A percentile compares a stretch with the other conserved stretches of the same genome.
These are phyloP conservation scores for Candida tropicalis DNA, from an alignment of 1,139 yeast genomes.

Conservation along the genomic window DNA sequence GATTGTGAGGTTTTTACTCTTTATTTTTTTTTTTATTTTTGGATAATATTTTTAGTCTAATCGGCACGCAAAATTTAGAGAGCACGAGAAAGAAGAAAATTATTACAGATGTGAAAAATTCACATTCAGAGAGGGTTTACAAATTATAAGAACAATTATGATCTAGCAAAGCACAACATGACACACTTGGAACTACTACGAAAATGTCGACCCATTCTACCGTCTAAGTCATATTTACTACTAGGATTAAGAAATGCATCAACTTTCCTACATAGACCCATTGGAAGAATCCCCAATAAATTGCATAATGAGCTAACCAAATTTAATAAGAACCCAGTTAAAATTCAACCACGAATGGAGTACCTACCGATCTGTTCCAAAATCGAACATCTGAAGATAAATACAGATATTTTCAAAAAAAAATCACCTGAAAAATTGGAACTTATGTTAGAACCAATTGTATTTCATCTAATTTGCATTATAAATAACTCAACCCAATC, in stretches of 20 bases:
- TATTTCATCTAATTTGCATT: conserved; percentile 15
- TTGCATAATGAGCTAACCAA: conserved; percentile 14
- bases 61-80: neutral
- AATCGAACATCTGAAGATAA: conserved; percentile 4
- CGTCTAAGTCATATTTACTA: neutral
- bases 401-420: conserved; percentile 5
- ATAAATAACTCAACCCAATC: conserved; percentile 6
- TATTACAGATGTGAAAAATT: conserved; percentile 1
- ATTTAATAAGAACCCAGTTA: conserved; percentile 8
- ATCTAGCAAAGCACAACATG: conserved; percentile 2
- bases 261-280: conserved; percentile 9
- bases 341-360: conserved; percentile 15
- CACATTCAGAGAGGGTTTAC: neutral
- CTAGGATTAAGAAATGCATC: conserved; percentile 9
- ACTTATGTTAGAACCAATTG: conserved; percentile 14
- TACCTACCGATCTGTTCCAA: conserved; percentile 12
- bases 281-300: conserved; percentile 15
- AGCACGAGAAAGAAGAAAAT: neutral
- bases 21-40: too few species aligned
- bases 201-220: conserved; percentile 1
- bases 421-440: conserved; percentile 12
- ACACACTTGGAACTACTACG: neutral
- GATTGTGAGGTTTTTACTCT: too few species aligned
- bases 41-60: neutral
- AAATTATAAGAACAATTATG: neutral